A percentile compares a stretch with the other conserved stretches of the same genome.
phyloP scores from a whole-genome alignment of 2,329 filamentous ascomycete species.

The Emergomyces pasteurianus region DNA sequence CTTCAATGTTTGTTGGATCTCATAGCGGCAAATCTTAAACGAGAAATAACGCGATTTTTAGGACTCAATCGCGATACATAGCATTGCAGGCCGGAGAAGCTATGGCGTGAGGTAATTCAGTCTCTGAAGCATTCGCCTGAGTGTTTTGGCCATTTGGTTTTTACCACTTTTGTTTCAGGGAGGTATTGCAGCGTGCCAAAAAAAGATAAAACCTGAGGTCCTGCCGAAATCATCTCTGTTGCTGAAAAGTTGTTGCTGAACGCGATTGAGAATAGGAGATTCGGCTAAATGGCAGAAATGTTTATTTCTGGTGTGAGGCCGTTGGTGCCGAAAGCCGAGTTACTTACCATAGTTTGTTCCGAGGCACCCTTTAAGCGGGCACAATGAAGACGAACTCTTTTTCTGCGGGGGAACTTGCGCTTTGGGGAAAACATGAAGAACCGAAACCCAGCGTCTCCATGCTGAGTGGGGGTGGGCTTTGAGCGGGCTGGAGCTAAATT shows the following conservation, averaged over 20 bases:
- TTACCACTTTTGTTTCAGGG: not conserved
- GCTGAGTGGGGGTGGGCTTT: not conserved
- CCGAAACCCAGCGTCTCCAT: not conserved
- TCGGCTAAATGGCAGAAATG: not conserved
- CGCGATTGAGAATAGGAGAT: not conserved
- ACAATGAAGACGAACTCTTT: not conserved
- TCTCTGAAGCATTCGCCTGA: too few species aligned
- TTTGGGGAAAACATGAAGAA: not conserved
- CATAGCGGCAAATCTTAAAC: too few species aligned
- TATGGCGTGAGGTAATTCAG: too few species aligned
- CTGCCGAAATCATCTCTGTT: too few species aligned
- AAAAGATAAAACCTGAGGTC: not conserved
- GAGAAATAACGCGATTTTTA: too few species aligned
- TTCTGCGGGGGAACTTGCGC: not conserved
- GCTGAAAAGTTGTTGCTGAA: not conserved
- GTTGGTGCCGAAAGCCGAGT: not conserved
- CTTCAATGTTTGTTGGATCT: too few species aligned
- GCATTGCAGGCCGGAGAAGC: too few species aligned
- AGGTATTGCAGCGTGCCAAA: not conserved
- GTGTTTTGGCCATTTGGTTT: not conserved
- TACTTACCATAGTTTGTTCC: not conserved
- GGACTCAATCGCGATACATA: too few species aligned
- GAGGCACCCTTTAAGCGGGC: not conserved
- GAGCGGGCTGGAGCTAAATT: not conserved
- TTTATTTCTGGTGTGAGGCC: not conserved